Evolutionary conservation across 805 yeast species (phyloP), one percentile per base, ranked within the genome.

Genomic region (Yamadazyma kitorensis): DNA sequence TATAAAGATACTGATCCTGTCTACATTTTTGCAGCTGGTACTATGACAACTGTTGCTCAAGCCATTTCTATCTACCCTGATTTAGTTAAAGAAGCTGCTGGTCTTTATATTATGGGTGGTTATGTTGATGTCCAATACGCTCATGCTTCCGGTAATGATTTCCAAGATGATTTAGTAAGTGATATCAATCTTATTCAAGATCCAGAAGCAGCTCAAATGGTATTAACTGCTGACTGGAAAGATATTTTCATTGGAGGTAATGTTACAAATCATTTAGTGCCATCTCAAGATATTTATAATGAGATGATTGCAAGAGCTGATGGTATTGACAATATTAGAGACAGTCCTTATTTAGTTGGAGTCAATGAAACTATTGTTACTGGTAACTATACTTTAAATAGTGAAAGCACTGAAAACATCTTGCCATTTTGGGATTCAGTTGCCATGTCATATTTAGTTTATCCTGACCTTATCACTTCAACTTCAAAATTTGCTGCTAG

Each of bases 191-290:
- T 65, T 33, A 63, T 65, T 39, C 62, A 60, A 42, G 73, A 66
- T 43, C 71, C 73, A 10, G 72, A 66, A 47, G 72, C 68, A 12
- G 71, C 72, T 21, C 68, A 65, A 45, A 63, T 61, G 8, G 66
- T 57, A n/a, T 41, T 66, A 28, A 57, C 69, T 22, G 65, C 69
- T 6, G 55, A 57, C 17, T 66, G 71, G 70, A 55, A 53, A 15
- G 57, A 62, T 18, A 33, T 64, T 9, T 49, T 49, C 36, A 59
- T 68, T 38, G 72, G 70, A 33, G 69, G 65, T 19, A 64, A 68
- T 41, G 67, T 64, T 33, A 65, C 72, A 23, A 64, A 64, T 48
- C 57, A 58, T 44, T 39, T 64, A 27, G 59, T 52, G 28, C 70
- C 70, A 37, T 57, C 70, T 9, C 69, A 64, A 46, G 52, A 48